These are phyloP conservation scores for Thecaphora thlaspeos DNA, from an alignment of 1,284 basidiomycete genomes.

Conservation along the genomic window DNA sequence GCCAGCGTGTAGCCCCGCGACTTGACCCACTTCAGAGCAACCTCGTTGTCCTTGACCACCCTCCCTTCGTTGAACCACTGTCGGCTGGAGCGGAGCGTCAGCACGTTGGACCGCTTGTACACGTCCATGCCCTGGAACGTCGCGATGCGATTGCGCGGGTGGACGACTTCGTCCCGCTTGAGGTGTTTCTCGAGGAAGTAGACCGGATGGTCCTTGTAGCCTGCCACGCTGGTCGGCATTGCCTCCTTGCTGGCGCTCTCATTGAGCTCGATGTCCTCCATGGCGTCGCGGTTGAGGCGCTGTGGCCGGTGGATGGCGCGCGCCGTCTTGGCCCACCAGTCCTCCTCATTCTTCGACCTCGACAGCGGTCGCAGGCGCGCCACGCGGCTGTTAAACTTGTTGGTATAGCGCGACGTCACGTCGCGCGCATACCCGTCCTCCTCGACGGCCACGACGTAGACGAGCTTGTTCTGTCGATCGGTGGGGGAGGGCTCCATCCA, in stretches of 20 bases:
- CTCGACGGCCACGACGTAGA: constrained; percentile 91
- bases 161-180: constrained; percentile 80
- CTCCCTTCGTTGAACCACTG: constrained; percentile 92
- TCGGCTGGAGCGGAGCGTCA: constrained; percentile 82
- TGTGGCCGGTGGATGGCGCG: constrained; percentile 59
- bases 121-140: constrained; percentile 91
- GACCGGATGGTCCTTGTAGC: constrained; percentile 94
- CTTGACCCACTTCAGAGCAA: constrained; percentile 88
- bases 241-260: constrained; percentile 76
- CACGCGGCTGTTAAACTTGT: constrained; percentile 78
- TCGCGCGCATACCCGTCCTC: constrained; percentile 68
- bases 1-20: constrained; percentile 79
- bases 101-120: constrained; percentile 80
- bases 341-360: constrained; percentile 65
- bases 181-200: constrained; percentile 87
- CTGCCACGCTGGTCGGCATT: constrained; percentile 87
- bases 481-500: constrained; percentile 73
- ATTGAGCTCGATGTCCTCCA: constrained; percentile 90
- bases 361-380: constrained; percentile 75
- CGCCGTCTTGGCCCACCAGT: constrained; percentile 72
- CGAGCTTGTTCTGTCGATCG: constrained; percentile 74
- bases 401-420: constrained; percentile 67
- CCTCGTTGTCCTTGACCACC: constrained; percentile 70
- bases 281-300: constrained; percentile 73
- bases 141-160: constrained; percentile 76